Evolutionary conservation across 1,139 yeast genomes (phyloP).

Genomic region (Hyphopichia pseudoburtonii): DNA sequence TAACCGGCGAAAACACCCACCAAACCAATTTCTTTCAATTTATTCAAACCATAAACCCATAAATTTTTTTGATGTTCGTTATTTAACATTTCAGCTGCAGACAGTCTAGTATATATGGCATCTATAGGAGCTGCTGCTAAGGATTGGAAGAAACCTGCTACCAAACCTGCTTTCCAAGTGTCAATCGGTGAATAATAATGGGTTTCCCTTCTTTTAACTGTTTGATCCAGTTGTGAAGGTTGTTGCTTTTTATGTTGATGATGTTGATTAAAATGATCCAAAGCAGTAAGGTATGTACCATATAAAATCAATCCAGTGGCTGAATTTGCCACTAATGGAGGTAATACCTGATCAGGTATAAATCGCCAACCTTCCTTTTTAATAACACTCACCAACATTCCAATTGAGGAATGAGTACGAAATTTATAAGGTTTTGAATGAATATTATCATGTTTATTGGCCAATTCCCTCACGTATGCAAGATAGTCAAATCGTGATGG

Average conservation of each 20-base stretch:
- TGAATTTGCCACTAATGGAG: constrained; percentile 85
- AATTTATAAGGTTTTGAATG: constrained; percentile 61
- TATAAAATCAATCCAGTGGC: constrained; percentile 84
- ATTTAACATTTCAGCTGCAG: constrained; percentile 67
- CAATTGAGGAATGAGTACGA: constrained; percentile 75
- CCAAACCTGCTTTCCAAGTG: constrained; percentile 76
- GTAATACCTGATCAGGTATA: constrained; percentile 79
- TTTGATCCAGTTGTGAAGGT: too few species aligned
- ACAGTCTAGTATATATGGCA: constrained; percentile 81
- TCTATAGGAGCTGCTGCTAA: constrained; percentile 94
- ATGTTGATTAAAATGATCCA: constrained; percentile 30
- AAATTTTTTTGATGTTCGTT: constrained; percentile 64
- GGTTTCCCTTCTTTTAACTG: constrained; percentile 7
- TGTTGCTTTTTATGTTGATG: constrained; percentile 6
- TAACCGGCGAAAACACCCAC: constrained; percentile 91
- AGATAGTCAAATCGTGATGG: constrained; percentile 89
- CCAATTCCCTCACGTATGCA: constrained; percentile 60
- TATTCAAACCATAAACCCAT: constrained; percentile 73
- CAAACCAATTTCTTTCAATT: constrained; percentile 71
- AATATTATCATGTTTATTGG: constrained; percentile 47
- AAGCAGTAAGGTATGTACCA: constrained; percentile 67
- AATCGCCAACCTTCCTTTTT: constrained; percentile 83
- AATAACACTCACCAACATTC: constrained; percentile 68
- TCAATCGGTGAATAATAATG: constrained; percentile 41
- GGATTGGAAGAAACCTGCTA: constrained; percentile 86